Base-by-base conservation (phyloP, 176 grass and related monocot genomes). In the Bolboschoenus planiculmis region DNA sequence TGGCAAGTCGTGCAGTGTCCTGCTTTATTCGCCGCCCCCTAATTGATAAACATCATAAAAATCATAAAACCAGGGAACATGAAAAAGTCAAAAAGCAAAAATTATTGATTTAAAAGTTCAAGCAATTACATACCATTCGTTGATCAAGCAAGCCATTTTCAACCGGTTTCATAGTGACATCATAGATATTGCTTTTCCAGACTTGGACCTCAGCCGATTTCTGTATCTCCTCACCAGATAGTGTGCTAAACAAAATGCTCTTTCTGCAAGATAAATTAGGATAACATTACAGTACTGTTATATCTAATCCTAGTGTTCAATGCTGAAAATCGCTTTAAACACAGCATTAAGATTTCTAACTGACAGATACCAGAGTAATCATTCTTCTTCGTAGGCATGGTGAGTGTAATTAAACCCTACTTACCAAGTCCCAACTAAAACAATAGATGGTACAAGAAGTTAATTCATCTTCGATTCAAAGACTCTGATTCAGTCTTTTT, bases 1-100 rank as follows among this genome's bases (percentile, higher is more conserved):
- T 94, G 90, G 79, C 95, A 98, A 67, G 95, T 98, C 51, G 67
- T 78, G 64, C 95, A 98, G 39, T 63, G 15, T 18, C 78, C 84
- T n/a, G 21, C 20, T 64, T 93, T 98, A 73, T 87, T 91, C 24
- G 95, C 60, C 46, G 89, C 54, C 82, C 95, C 95, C 95, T 98
- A 67, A 58, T 84, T 20, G 9, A 20, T 57, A 78, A 34, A 90
- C 86, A 61, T 76, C 84, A 66, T 31, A 71, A 56, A 72, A n/a
- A 42, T 78, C 44, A 27, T 73, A 82, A 72, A 81, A 88, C 5
- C 1, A 6, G 24, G 13, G 0, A 16, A 81, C 10, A 14, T 13
- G 10, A 57, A 36, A 23, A 31, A 18, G 30, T 26, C 39, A n/a
- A 27, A 81, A 5, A 56, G 70, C 18, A 87, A 61, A 50, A 26